Evolutionary conservation across 1,139 yeast species (phyloP), one percentile per base, ranked within the genome.

Genomic region (Suhomyces terraborum): DNA sequence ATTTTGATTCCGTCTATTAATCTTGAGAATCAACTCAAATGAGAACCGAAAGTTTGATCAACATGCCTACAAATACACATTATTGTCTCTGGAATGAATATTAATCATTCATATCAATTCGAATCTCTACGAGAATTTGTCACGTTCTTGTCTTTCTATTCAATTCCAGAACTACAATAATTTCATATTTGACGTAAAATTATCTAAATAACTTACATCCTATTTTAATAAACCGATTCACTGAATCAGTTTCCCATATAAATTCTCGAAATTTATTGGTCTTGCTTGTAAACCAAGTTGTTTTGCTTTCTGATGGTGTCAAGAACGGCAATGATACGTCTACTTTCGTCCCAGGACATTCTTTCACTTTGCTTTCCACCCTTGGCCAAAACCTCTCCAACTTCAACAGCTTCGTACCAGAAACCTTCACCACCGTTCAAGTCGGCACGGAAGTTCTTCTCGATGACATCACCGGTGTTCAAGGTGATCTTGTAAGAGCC

Each of bases 401-500:
- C 54, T 27, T 46, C 56, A 7, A 41, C 48, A 6, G 55, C 54
- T 38, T 53, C 51, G 41, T 51, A 49, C 43, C 48, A 48, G 45
- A 53, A 53, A 5, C 56, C 56, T 27, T 48, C 50, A n/a, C 48
- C 53, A 8, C 54, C 54, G 23, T 46, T 29, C 32, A 50, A 40
- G 8, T 47, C 47, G n/a, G 32, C 36, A 2, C 16, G 18, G 35
- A 43, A 47, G 23, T 45, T 40, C 34, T 33, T 32, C 30, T 46
- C 50, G 16, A 39, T 35, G 6, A 34, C 42, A 7, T 31, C 27
- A 6, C 50, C 48, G 26, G 45, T 45, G 31, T 46, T 36, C 32
- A 44, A 38, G 8, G 30, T 30, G 20, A 51, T 45, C 13, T 35
- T 47, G 43, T 48, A 49, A 12, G 45, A 23, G 4, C 27, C 40